Conservation (phyloP, 2,329 filamentous ascomycete genomes). For the Fusarium vanettenii region DNA sequence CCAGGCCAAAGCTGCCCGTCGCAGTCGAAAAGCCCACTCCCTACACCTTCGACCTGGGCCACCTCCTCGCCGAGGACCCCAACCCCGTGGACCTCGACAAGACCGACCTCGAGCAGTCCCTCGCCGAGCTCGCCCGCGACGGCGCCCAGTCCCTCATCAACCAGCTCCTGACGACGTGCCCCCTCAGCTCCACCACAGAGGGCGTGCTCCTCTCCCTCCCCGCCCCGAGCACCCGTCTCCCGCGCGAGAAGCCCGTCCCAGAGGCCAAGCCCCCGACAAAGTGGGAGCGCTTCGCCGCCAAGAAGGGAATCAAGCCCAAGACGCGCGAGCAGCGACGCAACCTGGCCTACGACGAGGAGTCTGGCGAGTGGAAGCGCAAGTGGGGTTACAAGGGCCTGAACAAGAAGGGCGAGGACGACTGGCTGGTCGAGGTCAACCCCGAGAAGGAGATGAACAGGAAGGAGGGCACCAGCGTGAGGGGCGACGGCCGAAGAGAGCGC, state of each 20-base stretch:
- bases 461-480: slow-evolving; percentile 70
- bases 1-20: slow-evolving; percentile 66
- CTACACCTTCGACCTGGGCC: slow-evolving; percentile 92
- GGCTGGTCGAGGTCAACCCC: slow-evolving; percentile 92
- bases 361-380: slow-evolving; percentile 89
- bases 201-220: slow-evolving; percentile 87
- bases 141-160: slow-evolving; percentile 93
- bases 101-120: slow-evolving; percentile 70
- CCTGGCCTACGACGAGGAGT: slow-evolving; percentile 85
- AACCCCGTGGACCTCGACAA: slow-evolving; percentile 77
- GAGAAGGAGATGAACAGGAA: slow-evolving; percentile 73
- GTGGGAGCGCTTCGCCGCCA: slow-evolving; percentile 95
- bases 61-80: slow-evolving; percentile 86
- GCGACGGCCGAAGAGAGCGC: slow-evolving; percentile 72
- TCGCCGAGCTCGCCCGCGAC: slow-evolving; percentile 83
- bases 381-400: slow-evolving; percentile 96
- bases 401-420: slow-evolving; percentile 84
- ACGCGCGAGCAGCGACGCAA: slow-evolving; percentile 79
- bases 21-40: slow-evolving; percentile 85
- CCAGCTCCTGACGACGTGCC: slow-evolving; percentile 90
- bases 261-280: slow-evolving; percentile 85
- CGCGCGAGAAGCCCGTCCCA: slow-evolving; percentile 92
- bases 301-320: slow-evolving; percentile 96
- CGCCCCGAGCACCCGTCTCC: slow-evolving; percentile 74
- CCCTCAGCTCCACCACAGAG: slow-evolving; percentile 75